Evolutionary conservation across 2,329 filamentous ascomycete species (phyloP).

Genomic region (Ceratocystis harringtonii): DNA sequence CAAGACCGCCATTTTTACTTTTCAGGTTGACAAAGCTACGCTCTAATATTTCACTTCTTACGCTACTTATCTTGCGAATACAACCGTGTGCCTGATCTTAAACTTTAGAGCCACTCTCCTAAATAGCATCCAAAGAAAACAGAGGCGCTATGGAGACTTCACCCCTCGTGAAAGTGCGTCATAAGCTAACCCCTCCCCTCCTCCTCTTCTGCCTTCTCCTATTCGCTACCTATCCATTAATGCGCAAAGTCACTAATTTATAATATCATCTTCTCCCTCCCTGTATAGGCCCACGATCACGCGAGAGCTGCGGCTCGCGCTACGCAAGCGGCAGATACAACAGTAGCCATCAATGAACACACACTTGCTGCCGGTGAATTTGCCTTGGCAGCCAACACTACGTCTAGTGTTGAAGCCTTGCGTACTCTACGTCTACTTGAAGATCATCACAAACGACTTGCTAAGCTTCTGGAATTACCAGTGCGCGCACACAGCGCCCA

Average conservation of each 20-base stretch:
- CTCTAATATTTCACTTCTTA: neutral
- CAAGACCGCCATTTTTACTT: neutral
- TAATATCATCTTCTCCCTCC: neutral
- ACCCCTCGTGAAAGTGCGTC: slow-evolving; percentile 46
- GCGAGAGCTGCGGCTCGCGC: slow-evolving; percentile 70
- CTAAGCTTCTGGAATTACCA: slow-evolving; percentile 63
- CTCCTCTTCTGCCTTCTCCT: neutral
- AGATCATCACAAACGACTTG: slow-evolving; percentile 71
- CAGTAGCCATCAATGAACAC: slow-evolving; percentile 75
- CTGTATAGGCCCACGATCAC: slow-evolving; percentile 64
- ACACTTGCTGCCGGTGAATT: slow-evolving; percentile 80
- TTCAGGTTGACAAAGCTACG: too few relatives aligned
- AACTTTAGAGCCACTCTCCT: neutral
- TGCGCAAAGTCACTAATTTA: neutral
- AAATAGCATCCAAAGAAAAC: neutral
- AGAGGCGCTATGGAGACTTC: slow-evolving; percentile 47
- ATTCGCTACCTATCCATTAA: neutral
- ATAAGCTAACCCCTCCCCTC: slow-evolving; percentile 3
- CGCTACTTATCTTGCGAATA: neutral
- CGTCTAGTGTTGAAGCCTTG: slow-evolving; percentile 55
- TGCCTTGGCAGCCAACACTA: slow-evolving; percentile 61
- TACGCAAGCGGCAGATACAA: slow-evolving; percentile 57
- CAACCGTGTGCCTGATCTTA: neutral
- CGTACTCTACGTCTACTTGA: slow-evolving; percentile 75
- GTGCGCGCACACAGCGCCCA: slow-evolving; percentile 43